phyloP scores from a whole-genome alignment of 441 rosid genomes.

The Isatis lusitanica region DNA sequence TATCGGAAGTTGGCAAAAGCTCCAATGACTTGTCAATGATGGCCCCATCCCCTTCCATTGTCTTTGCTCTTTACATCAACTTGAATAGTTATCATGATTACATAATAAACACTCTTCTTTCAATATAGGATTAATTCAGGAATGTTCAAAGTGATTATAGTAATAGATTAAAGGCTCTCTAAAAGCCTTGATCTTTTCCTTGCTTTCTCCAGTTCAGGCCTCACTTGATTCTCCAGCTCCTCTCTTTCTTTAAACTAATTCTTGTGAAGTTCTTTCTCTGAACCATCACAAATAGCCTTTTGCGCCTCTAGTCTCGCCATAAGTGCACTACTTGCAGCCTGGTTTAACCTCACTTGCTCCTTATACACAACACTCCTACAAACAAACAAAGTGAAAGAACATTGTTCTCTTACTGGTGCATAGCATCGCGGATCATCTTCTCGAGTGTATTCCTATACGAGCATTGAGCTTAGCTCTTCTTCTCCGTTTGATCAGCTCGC shows the following conservation, averaged over 20 bases:
- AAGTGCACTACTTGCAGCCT: constrained; percentile 76
- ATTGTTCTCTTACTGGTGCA: constrained; percentile 81
- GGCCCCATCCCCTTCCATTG: background rate
- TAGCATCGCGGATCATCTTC: constrained; percentile 97
- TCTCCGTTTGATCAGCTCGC: constrained; percentile 65
- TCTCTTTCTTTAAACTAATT: constrained; percentile 79
- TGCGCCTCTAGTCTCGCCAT: constrained; percentile 93
- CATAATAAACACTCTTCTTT: background rate
- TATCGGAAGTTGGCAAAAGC: constrained; percentile 15
- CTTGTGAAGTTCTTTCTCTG: constrained; percentile 85
- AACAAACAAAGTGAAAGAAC: background rate
- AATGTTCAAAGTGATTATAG: too few relatives aligned
- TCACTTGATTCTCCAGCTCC: constrained; percentile 71
- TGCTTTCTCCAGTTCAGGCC: constrained; percentile 70
- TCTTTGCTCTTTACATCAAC: background rate
- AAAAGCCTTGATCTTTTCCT: constrained; percentile 83
- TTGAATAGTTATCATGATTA: background rate
- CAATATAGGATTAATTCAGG: too few relatives aligned
- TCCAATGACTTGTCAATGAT: constrained; percentile 19
- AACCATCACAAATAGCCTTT: constrained; percentile 77
- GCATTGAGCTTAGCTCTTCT: constrained; percentile 89
- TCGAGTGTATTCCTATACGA: constrained; percentile 75
- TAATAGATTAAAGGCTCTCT: too few relatives aligned
- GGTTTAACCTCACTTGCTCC: constrained; percentile 91
- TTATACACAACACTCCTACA: constrained; percentile 87